phyloP scores from a whole-genome alignment of 164 flowering plant species.

The Echeveria elegans region DNA sequence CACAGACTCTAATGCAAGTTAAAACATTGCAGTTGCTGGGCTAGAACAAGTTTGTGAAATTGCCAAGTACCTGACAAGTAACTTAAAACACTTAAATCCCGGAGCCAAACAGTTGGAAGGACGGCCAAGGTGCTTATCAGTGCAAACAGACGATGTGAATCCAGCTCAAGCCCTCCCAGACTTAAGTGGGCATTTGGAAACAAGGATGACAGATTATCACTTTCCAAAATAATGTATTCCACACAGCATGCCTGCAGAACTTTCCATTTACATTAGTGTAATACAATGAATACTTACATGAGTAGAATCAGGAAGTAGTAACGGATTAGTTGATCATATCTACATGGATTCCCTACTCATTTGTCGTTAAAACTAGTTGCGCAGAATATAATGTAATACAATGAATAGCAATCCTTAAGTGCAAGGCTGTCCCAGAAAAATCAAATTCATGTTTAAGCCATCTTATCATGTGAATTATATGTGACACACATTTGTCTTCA shows the following conservation, averaged over 20 bases:
- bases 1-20: background rate
- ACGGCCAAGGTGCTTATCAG: constrained; percentile 59
- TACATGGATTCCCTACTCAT: no score
- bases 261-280: background rate
- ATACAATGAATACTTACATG: no score
- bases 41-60: background rate
- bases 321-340: no score
- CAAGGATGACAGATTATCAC: constrained; percentile 80
- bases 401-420: no score
- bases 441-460: no score
- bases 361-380: no score
- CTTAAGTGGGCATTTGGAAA: constrained; percentile 83
- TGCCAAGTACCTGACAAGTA: constrained; percentile 65
- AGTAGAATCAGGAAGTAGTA: no score
- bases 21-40: background rate
- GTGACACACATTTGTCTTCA: no score
- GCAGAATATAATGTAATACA: no score
- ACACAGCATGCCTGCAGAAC: constrained; percentile 76
- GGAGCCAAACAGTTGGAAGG: constrained; percentile 91
- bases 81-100: constrained; percentile 76
- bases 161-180: constrained; percentile 43
- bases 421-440: no score
- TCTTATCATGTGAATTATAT: no score
- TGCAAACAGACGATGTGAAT: constrained; percentile 70
- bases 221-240: constrained; percentile 87